Evolutionary conservation across 169 alveolate species (phyloP).

Genomic region (Plasmodium malariae): DNA sequence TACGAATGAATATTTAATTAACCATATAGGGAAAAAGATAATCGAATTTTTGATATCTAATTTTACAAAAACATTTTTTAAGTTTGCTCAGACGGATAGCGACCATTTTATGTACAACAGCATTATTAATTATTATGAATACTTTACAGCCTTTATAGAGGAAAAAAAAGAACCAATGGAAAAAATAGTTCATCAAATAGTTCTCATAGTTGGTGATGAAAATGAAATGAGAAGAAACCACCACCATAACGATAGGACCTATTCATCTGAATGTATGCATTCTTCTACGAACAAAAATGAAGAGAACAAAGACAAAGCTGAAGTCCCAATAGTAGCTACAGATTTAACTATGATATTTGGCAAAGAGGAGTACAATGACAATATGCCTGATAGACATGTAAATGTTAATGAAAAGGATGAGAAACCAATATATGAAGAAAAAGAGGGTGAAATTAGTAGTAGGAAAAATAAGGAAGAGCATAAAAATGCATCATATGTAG

Average conservation of each 20-base stretch:
- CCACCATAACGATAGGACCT: no score
- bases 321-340: no score
- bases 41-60: slow-evolving; percentile 6
- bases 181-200: background rate
- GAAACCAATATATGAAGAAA: no score
- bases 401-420: no score
- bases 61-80: slow-evolving; percentile 45
- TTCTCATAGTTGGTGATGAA: background rate
- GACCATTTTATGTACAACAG: slow-evolving; percentile 8
- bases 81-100: slow-evolving; percentile 27
- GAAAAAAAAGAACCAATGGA: slow-evolving; percentile 25
- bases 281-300: no score
- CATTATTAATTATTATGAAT: slow-evolving; percentile 51
- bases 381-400: no score
- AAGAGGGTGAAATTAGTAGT: no score
- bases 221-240: background rate
- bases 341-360: no score
- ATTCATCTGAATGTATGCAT: no score
- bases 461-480: background rate
- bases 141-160: slow-evolving; percentile 58
- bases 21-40: slow-evolving; percentile 5
- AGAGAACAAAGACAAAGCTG: no score
- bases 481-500: background rate
- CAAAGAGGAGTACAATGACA: no score
- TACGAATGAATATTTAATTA: slow-evolving; percentile 14